Percentiles rank a stretch among this genome's conserved stretches.
phyloP scores from a whole-genome alignment of 352 stramenopile species.

The Phytophthora uliginosa region DNA sequence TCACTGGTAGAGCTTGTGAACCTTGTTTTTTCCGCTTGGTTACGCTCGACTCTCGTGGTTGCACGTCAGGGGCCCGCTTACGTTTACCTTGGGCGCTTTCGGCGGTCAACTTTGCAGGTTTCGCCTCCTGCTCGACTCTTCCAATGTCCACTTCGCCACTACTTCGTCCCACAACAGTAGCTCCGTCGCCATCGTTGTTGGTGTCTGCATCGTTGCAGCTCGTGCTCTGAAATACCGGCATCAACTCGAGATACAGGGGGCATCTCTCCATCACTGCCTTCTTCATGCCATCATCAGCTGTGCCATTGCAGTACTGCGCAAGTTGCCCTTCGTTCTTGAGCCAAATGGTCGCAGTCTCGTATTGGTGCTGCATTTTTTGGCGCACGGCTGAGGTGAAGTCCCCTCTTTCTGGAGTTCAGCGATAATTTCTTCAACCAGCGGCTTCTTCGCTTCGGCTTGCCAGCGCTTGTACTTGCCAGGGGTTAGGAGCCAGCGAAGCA shows the following conservation, averaged over 20 bases:
- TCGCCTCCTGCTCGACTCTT: background rate
- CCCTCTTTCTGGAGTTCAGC: slow-evolving; percentile 5
- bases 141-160: background rate
- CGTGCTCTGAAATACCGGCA: background rate
- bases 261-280: slow-evolving; percentile 12
- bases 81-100: background rate
- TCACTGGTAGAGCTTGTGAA: background rate
- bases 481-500: slow-evolving; percentile 15
- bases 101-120: background rate
- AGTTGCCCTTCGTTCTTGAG: slow-evolving; percentile 2
- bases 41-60: background rate
- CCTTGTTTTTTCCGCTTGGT: background rate
- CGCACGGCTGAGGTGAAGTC: background rate
- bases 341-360: slow-evolving; percentile 7
- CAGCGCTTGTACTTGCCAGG: slow-evolving; percentile 21
- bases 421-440: slow-evolving; percentile 12
- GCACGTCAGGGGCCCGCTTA: background rate
- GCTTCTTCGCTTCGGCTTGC: background rate
- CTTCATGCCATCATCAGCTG: background rate
- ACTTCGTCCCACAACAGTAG: too few relatives aligned
- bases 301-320: background rate
- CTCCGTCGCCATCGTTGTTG: background rate
- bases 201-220: background rate
- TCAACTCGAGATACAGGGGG: slow-evolving; percentile 13
- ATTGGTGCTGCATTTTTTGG: slow-evolving; percentile 13